phyloP scores from a whole-genome alignment of 305 asterid species.

The Plantago coronopus region DNA sequence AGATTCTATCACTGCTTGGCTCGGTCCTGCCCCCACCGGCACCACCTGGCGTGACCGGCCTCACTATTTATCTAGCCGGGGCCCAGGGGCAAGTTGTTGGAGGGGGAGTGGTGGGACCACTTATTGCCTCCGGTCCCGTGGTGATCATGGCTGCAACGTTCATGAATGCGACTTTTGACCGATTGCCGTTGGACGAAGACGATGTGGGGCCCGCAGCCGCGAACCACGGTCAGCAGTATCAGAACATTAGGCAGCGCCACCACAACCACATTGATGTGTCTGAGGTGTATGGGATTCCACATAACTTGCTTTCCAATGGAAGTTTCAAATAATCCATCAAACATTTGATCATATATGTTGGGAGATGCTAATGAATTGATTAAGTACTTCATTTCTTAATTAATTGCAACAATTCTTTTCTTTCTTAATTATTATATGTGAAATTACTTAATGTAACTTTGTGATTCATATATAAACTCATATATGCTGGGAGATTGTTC shows the following conservation, averaged over 20 bases:
- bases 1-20: constrained; percentile 65
- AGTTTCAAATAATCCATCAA: constrained; percentile 1
- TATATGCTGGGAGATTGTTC: no score
- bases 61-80: constrained; percentile 65
- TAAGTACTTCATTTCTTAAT: constrained; percentile 13
- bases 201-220: constrained; percentile 34
- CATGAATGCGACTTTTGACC: constrained; percentile 77
- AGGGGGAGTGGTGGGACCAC: constrained; percentile 67
- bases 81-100: constrained; percentile 85
- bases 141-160: constrained; percentile 84
- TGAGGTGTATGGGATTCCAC: constrained; percentile 12
- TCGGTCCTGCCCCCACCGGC: constrained; percentile 84
- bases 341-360: not conserved
- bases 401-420: not conserved
- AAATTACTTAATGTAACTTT: not conserved
- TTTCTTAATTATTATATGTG: not conserved
- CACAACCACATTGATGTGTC: constrained; percentile 16
- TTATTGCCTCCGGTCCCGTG: constrained; percentile 81
- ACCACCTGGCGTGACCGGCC: constrained; percentile 73
- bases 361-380: constrained; percentile 3
- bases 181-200: constrained; percentile 58
- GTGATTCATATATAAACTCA: no score
- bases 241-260: constrained; percentile 25
- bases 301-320: constrained; percentile 13
- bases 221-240: constrained; percentile 38